Evolutionary conservation across 345 rosid species (phyloP), one percentile per base, ranked within the genome.

Genomic region (Salix purpurea): DNA sequence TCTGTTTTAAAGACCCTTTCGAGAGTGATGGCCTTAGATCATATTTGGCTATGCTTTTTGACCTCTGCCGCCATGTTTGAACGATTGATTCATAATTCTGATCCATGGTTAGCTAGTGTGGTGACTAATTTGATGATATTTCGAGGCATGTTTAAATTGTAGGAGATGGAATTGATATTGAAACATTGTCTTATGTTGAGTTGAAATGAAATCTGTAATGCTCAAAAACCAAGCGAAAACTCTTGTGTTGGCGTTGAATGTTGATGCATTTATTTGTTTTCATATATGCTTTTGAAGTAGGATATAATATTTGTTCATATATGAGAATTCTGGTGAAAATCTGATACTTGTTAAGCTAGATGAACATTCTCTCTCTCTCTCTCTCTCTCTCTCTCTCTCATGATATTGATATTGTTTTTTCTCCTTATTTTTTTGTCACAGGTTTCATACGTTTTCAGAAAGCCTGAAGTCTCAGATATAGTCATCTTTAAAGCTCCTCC

Each of bases 401-500:
- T 67, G 52, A 56, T 46, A 34, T 52, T 46, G 71, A 67, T 56
- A 21, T 39, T 36, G 64, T 61, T 44, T 61, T 61, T 24, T 37
- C 56, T 54, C 19, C 75, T 16, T 68, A 37, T 70, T 76, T 62
- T 70, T 70, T 78, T 79, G 21, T 69, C 64, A 26, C 83, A 92
- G 97, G 95, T 92, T 67, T 92, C 98, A 5, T 94, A 92, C 61
- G 5, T 90, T 40, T 94, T 94, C 83, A 88, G 92, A 67, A 83
- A 90, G 74, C 98, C 98, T 19, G 93, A 92, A 81, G 94, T 92
- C 78, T 90, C 87, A 0, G 97, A 94, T 80, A 90, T 90, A 23
- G 97, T 91, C 60, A 88, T 94, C 81, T 92, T 92, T 79, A 91
- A 88, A 89, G 96, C 93, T 30, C 99, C 99, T 85, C 90, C 94